Base-by-base conservation (phyloP, 352 stramenopile species). In the Pythium insidiosum region DNA sequence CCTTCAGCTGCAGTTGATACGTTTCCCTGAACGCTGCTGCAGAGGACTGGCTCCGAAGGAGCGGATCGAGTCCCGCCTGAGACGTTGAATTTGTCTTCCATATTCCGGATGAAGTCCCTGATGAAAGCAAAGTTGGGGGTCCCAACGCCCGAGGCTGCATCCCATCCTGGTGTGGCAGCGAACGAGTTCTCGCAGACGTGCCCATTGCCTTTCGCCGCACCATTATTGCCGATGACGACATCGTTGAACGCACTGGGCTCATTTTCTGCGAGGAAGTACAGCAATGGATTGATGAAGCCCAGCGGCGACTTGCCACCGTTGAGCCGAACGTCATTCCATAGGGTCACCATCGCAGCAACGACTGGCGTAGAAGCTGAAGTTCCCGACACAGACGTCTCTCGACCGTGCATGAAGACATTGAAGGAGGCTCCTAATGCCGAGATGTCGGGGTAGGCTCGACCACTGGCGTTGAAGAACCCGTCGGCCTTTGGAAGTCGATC, bases 361-460 rank as follows among this genome's bases (percentile, higher is more conserved):
- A 87, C 77, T 2, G 88, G 88, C 0, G 85, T 88, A 3, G 86
- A 92, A 23, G 74, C 80, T 11, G 84, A 96, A 4, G 88, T 97
- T 6, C 88, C 81, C 9, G 74, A 88, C 4, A 90, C 73, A 0
- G 50, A 47, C 1, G 66, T 73, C 21, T 65, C 54, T 4, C 43
- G 49, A 0, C 61, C 71, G 37, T 83, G 61, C 35, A 91, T 68
- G 23, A 72, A 67, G 18, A 91, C 79, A 20, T 67, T 51, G 55
- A 85, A 97, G 12, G 59, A 42, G 6, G 68, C 59, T 6, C 84
- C 89, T 1, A 94, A 49, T 5, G 84, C 76, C 0, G 87, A 61
- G 10, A 97, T 69, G 53, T 97, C 89, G 4, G 89, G 89, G 43
- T 95, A 97, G 2, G 74, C 89, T 26, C 89, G 72, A 4, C 89